Evolutionary conservation across 495 filamentous ascomycete species (phyloP), one percentile per base, ranked within the genome.

Genomic region (Copromyces sp.): DNA sequence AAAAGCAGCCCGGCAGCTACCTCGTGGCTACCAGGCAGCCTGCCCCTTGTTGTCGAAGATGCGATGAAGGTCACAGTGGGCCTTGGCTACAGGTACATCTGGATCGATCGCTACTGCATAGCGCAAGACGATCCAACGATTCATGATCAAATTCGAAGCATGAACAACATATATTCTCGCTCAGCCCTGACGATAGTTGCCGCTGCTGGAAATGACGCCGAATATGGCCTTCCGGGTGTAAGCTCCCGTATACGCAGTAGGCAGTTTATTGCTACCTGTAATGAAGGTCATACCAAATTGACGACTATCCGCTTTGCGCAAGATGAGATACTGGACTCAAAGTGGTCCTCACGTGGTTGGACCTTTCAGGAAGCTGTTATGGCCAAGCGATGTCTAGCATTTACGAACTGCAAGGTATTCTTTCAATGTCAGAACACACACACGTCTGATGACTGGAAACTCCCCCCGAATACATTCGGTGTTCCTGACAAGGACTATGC

Each of bases 91-190:
- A n/a, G 47, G 41, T 72, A 72, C 44, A 47, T 72, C 35, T 72
- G 70, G 70, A 39, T 72, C 9, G 70, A 72, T 29, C 29, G 47
- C 6, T 42, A 65, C 9, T 72, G 70, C 37, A 72, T 72, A 37
- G 11, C 65, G 7, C 70, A 68, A 20, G 70, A 72, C 35, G 37
- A 41, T 20, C 20, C 11, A 44, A 38, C 14, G 14, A 71, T 61
- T 9, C 41, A 42, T 8, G n/a, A 3, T 38, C 70, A 53, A 7
- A 9, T 71, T 5, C 24, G 37, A 38, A 35, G 37, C 16, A 71
- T 71, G 70, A 44, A 39, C 9, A 35, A n/a, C 9, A 37, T 71
- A 7, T 71, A 71, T 17, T 29, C 41, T 14, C 24, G 70, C 16
- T 42, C 70, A 5, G 45, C 45, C 8, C 24, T 45, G 20, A 71